These are phyloP conservation scores for Chlamydomonas reinhardtii DNA, from an alignment of 163 green algal species.

Conservation along the genomic window DNA sequence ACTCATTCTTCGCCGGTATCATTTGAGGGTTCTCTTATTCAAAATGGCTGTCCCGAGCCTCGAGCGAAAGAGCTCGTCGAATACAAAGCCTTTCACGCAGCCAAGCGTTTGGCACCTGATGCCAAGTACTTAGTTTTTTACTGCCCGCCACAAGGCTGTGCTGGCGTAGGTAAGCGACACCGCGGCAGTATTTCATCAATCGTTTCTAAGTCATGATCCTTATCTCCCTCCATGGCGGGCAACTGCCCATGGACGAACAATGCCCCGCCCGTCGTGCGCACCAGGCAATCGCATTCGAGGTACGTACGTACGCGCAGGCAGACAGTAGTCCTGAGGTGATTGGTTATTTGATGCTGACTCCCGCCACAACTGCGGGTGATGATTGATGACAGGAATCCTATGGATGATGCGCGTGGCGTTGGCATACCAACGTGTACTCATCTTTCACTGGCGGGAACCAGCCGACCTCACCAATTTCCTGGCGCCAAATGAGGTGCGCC, in stretches of 20 bases:
- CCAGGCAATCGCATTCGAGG: conserved; percentile 23
- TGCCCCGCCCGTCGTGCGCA: background rate
- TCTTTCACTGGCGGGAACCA: conserved; percentile 11
- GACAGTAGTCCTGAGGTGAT: too few relatives aligned
- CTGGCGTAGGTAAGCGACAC: background rate
- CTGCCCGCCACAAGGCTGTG: background rate
- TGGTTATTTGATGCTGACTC: too few relatives aligned
- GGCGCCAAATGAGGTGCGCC: background rate
- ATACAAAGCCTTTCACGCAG: conserved; percentile 2
- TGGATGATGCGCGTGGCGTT: conserved; percentile 5
- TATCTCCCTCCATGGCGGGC: too few relatives aligned
- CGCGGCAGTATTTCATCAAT: too few relatives aligned
- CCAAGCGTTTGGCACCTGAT: background rate
- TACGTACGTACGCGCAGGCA: too few relatives aligned
- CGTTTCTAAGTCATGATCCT: too few relatives aligned
- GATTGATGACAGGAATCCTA: background rate
- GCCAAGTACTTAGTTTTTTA: background rate
- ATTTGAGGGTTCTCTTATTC: too few relatives aligned
- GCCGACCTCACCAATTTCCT: conserved; percentile 1
- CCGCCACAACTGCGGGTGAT: too few relatives aligned
- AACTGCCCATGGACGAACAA: too few relatives aligned
- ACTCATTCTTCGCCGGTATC: too few relatives aligned
- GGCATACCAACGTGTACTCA: background rate
- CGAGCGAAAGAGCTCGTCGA: background rate
- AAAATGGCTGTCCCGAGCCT: background rate